Conservation (phyloP, 805 yeast genomes). For the Saturnispora bothae region DNA sequence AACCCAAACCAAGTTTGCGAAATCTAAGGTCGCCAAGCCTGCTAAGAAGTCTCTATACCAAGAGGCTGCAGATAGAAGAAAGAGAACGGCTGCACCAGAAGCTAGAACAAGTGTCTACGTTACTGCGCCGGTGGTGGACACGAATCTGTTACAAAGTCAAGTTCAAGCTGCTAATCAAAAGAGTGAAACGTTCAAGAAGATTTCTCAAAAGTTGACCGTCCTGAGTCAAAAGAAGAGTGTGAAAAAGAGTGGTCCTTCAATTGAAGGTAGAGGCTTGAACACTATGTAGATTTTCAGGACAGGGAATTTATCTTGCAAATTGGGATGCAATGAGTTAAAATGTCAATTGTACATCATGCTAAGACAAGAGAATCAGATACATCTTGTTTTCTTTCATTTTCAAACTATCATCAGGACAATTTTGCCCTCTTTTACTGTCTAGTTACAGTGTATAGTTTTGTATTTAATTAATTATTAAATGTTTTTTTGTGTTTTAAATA, state of each 20-base stretch:
- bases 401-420: no score
- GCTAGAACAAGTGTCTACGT: constrained; percentile 82
- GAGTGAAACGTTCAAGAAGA: constrained; percentile 67
- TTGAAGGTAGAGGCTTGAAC: constrained; percentile 55
- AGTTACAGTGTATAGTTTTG: no score
- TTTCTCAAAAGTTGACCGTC: constrained; percentile 47
- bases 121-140: constrained; percentile 74
- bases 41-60: constrained; percentile 59
- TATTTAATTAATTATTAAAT: neutral
- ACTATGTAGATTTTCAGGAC: no score
- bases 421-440: no score
- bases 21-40: constrained; percentile 19
- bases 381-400: no score
- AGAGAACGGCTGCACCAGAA: constrained; percentile 93
- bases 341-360: no score
- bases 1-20: constrained; percentile 29
- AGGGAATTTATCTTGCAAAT: no score
- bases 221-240: constrained; percentile 38
- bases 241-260: constrained; percentile 69
- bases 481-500: neutral
- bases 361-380: no score
- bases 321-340: no score
- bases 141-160: constrained; percentile 35
- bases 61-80: constrained; percentile 82
- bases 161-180: constrained; percentile 35